Conservation (phyloP, 495 filamentous ascomycete species). For the Neurospora sp. region DNA sequence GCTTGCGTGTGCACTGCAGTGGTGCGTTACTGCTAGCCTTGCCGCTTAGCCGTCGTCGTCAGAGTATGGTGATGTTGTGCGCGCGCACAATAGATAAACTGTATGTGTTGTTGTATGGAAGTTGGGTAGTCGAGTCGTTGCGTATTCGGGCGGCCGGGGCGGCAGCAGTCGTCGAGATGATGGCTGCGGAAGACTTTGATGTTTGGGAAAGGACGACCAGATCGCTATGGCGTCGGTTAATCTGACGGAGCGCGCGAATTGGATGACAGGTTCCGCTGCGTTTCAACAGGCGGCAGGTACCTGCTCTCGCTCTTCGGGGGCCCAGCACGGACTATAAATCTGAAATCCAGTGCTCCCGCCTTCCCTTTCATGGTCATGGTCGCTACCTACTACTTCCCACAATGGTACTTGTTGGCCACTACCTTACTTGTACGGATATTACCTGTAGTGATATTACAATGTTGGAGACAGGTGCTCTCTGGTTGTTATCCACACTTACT, state of each 20-base stretch:
- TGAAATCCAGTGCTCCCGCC: not conserved
- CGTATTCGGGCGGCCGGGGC: not conserved
- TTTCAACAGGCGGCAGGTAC: not conserved
- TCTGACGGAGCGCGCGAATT: constrained; percentile 17
- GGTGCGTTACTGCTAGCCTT: not conserved
- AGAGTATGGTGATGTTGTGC: not conserved
- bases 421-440: not conserved
- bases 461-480: not conserved
- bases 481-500: not conserved
- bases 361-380: not conserved
- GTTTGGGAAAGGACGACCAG: constrained; percentile 9
- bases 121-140: constrained; percentile 2
- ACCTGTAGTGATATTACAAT: not conserved
- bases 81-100: constrained; percentile 1
- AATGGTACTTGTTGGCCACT: not conserved
- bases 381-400: not conserved
- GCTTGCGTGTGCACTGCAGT: not conserved
- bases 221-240: constrained; percentile 18
- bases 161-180: not conserved
- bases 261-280: constrained; percentile 4
- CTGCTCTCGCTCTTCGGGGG: not conserved
- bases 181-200: constrained; percentile 9
- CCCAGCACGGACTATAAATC: not conserved
- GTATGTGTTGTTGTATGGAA: not conserved
- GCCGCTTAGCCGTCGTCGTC: not conserved